These are phyloP conservation scores for Thamnidium elegans DNA, from an alignment of 192 early-diverging fungal species.

Conservation along the genomic window DNA sequence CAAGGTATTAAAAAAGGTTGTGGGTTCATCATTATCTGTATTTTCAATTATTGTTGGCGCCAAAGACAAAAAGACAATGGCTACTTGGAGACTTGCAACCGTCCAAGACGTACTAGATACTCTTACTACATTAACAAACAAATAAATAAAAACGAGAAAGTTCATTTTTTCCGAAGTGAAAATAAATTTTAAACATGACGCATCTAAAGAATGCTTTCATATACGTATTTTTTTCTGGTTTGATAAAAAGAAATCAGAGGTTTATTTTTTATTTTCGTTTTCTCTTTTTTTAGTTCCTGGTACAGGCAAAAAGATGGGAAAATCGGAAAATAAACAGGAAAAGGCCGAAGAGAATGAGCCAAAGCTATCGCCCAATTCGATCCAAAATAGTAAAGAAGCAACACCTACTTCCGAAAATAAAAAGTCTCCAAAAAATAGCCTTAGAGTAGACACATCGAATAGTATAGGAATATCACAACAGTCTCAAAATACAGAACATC, in stretches of 20 bases:
- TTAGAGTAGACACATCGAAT: neutral
- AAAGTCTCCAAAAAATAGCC: neutral
- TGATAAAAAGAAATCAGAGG: too few species aligned
- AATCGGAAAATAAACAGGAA: neutral
- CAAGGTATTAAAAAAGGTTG: constrained; percentile 21
- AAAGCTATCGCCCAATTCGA: too few species aligned
- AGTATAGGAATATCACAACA: too few species aligned
- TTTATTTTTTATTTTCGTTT: too few species aligned
- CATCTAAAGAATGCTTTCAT: too few species aligned
- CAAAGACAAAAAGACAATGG: constrained; percentile 83
- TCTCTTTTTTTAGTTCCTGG: too few species aligned
- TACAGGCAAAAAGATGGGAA: neutral
- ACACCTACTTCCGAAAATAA: too few species aligned
- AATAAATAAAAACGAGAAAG: too few species aligned
- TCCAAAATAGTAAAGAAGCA: neutral
- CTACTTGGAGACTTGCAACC: constrained; percentile 75
- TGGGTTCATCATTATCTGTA: neutral
- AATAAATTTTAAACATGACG: too few species aligned
- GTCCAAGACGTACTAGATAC: constrained; percentile 63
- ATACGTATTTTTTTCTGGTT: too few species aligned
- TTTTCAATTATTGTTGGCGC: constrained; percentile 83
- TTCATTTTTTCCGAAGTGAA: too few species aligned
- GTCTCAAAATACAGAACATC: neutral
- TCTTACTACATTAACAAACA: constrained; percentile 3
- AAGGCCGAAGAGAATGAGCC: neutral